A percentile compares a stretch with the other conserved stretches of the same genome.
Conservation (phyloP, 2,329 filamentous ascomycete genomes). For the Hypoxylon sp. region DNA sequence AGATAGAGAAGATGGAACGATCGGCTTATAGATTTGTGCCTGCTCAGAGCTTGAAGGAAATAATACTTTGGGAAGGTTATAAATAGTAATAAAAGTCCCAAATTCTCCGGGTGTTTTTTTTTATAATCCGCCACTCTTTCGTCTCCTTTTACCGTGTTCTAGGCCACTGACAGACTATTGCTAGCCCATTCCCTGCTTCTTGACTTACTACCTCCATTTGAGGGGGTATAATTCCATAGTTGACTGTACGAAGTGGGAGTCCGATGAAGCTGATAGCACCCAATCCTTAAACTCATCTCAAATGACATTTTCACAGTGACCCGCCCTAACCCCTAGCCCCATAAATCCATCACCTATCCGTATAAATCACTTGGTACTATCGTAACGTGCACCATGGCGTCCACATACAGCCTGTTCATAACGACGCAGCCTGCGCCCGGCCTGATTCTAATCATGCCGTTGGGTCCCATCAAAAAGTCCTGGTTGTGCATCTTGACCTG, state of each 20-base stretch:
- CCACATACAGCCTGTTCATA: slow-evolving; percentile 62
- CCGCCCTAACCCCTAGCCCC: too few relatives aligned
- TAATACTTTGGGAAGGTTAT: neutral
- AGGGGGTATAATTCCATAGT: neutral
- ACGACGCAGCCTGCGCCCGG: slow-evolving; percentile 58
- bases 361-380: slow-evolving; percentile 37
- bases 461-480: slow-evolving; percentile 60
- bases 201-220: neutral
- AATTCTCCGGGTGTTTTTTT: neutral
- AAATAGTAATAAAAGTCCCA: neutral
- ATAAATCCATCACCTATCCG: slow-evolving; percentile 3
- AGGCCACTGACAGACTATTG: neutral
- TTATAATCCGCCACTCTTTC: neutral
- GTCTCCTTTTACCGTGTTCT: neutral
- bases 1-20: neutral
- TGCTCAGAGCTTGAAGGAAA: neutral
- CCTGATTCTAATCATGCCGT: slow-evolving; percentile 62
- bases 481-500: slow-evolving; percentile 56
- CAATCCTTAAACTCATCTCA: neutral
- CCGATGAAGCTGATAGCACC: neutral
- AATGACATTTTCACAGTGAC: neutral
- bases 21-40: slow-evolving; percentile 19
- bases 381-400: slow-evolving; percentile 61
- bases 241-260: neutral
- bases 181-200: neutral